Evolutionary conservation across 495 filamentous ascomycete species (phyloP), one percentile per base, ranked within the genome.

Genomic region (Penicillium paradoxum): DNA sequence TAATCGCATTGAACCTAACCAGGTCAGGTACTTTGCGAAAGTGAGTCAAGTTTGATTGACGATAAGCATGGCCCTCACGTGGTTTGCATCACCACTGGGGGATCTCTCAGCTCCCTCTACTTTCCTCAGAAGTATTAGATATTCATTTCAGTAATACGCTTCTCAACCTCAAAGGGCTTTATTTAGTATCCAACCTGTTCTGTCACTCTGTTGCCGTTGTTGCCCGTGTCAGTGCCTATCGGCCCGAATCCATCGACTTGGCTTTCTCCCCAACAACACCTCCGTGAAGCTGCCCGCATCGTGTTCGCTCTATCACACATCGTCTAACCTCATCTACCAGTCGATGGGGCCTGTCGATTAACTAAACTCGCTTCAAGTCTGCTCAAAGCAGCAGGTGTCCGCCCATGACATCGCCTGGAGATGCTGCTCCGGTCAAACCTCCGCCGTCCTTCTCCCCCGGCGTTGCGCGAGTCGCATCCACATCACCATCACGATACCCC

Each of bases 361-460:
- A 29, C 32, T 36, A 17, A 18, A 42, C 44, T 56, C 55, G 51
- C 38, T 47, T 21, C 36, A 59, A 49, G 41, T 51, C 53, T 45
- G 39, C 59, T 47, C 25, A 63, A 59, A 51, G 54, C 54, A 71
- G 37, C 61, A 57, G 72, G 61, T 68, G 72, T 79, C 74, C 77
- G 71, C 77, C 74, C 77, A 83, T 84, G 81, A 82, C 76, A 76
- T 76, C 80, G 71, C 72, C 75, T 59, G 75, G 74, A 74, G 75
- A 83, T 84, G 79, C 70, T 69, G 66, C 79, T 62, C 77, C 82
- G 64, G 72, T 81, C 67, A 79, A 80, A 70, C 78, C 81, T 68
- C 75, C 77, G 65, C 77, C 79, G 67, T 79, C 80, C 58, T 77
- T 78, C 59, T 76, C 80, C 51, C 70, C 73, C 60, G 73, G 76